Conservation (phyloP, 768 basidiomycete species). For the Gautieria morchelliformis region DNA sequence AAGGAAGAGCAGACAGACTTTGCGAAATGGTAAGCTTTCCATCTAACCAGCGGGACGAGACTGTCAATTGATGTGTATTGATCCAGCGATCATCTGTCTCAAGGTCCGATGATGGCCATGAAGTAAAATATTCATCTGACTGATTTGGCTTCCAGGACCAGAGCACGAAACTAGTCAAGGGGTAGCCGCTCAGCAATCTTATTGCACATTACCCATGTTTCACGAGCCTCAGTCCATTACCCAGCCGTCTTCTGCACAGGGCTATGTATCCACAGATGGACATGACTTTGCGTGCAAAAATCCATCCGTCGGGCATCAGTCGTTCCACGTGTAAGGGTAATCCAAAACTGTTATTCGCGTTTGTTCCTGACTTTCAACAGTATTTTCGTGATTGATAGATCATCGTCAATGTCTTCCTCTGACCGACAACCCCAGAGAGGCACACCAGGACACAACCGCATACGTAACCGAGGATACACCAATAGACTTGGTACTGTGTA, state of each 20-base stretch:
- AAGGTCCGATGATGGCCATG: constrained; percentile 24
- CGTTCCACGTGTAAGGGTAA: constrained; percentile 50
- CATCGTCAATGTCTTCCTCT: constrained; percentile 34
- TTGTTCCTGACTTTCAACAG: constrained; percentile 17
- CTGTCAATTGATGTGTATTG: too few relatives aligned
- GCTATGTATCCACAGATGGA: constrained; percentile 48
- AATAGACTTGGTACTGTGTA: constrained; percentile 53
- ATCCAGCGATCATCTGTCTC: constrained; percentile 40
- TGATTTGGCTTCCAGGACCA: constrained; percentile 25
- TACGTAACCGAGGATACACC: constrained; percentile 23
- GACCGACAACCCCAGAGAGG: constrained; percentile 37
- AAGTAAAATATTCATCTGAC: background rate
- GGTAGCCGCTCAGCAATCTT: constrained; percentile 38
- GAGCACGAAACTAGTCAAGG: constrained; percentile 36
- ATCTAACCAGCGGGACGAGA: too few relatives aligned
- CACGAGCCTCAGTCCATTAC: constrained; percentile 29
- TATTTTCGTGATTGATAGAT: constrained; percentile 53
- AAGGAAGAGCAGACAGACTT: constrained; percentile 47
- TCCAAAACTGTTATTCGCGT: background rate
- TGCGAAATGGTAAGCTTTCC: constrained; percentile 36
- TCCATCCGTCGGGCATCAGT: constrained; percentile 40
- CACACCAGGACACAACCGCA: constrained; percentile 32
- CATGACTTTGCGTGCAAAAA: constrained; percentile 46
- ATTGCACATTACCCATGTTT: constrained; percentile 45
- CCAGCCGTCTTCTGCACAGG: constrained; percentile 21